A percentile compares a stretch with the other conserved stretches of the same genome.
Conservation (phyloP, 2,329 filamentous ascomycete species). For the Neodidymelliopsis sp. region DNA sequence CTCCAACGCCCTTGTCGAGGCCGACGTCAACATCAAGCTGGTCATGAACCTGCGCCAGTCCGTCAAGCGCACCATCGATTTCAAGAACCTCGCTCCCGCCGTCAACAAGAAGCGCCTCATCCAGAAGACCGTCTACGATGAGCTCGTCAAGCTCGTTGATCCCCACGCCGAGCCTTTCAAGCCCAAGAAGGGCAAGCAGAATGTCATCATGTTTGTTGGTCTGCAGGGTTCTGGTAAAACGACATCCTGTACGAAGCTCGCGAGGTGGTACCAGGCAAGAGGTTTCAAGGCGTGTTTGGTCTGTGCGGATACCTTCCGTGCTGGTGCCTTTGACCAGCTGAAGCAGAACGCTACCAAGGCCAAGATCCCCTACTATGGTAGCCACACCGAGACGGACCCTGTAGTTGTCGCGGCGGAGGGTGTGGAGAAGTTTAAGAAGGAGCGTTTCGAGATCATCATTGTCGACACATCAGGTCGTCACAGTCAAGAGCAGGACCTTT, state of each 20-base stretch:
- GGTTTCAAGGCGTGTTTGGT: slow-evolving; percentile 94
- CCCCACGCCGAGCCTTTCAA: slow-evolving; percentile 95
- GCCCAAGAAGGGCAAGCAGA: slow-evolving; percentile 93
- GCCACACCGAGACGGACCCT: slow-evolving; percentile 93
- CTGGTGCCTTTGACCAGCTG: slow-evolving; percentile 96
- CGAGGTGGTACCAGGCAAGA: slow-evolving; percentile 89
- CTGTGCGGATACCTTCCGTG: slow-evolving; percentile 97
- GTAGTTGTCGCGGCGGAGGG: slow-evolving; percentile 92
- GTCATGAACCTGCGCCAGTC: slow-evolving; percentile 91
- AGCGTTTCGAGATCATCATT: slow-evolving; percentile 97
- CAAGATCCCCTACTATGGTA: slow-evolving; percentile 98
- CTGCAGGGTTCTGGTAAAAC: slow-evolving; percentile 98
- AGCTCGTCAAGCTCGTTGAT: slow-evolving; percentile 93
- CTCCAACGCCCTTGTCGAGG: slow-evolving; percentile 91
- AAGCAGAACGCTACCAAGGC: slow-evolving; percentile 99
- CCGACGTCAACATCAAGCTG: slow-evolving; percentile 95
- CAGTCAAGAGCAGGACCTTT: slow-evolving; percentile 91
- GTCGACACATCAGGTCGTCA: slow-evolving; percentile 97
- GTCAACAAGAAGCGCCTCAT: slow-evolving; percentile 99
- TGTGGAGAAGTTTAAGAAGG: slow-evolving; percentile 99
- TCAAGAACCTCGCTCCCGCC: slow-evolving; percentile 87
- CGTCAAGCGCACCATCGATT: slow-evolving; percentile 89
- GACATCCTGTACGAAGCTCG: slow-evolving; percentile 96
- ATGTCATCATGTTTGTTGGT: slow-evolving; percentile 99
- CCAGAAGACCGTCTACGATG: slow-evolving; percentile 97